phyloP scores from a whole-genome alignment of 257 asterid genomes.

The Jasminum sambac region DNA sequence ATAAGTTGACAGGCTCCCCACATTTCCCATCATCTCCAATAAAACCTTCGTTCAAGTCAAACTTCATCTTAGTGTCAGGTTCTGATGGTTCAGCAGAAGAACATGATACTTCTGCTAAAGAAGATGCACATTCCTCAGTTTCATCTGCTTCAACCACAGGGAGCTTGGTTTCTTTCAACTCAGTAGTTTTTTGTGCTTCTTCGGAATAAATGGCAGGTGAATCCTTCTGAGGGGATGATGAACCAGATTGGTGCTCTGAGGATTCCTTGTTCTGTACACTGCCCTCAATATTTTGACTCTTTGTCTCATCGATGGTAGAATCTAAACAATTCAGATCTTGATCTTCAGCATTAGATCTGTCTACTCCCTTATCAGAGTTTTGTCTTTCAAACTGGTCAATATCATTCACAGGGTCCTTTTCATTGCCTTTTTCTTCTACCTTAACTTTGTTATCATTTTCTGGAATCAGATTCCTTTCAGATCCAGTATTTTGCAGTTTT shows the following conservation, averaged over 20 bases:
- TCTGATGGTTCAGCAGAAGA: slow-evolving; percentile 25
- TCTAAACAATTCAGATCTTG: slow-evolving; percentile 21
- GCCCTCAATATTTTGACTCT: slow-evolving; percentile 26
- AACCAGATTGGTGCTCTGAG: slow-evolving; percentile 4
- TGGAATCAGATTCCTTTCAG: slow-evolving; percentile 8
- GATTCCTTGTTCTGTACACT: slow-evolving; percentile 32
- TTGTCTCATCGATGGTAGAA: slow-evolving; percentile 27
- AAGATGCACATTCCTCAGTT: slow-evolving; percentile 6
- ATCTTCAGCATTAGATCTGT: slow-evolving; percentile 27
- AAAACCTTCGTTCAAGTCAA: slow-evolving; percentile 55
- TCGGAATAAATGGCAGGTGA: background rate
- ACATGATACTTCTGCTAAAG: slow-evolving; percentile 21
- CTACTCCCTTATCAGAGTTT: slow-evolving; percentile 1
- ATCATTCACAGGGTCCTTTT: slow-evolving; percentile 14
- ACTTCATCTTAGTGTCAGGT: slow-evolving; percentile 33
- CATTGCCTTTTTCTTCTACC: slow-evolving; percentile 20
- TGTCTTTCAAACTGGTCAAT: slow-evolving; percentile 15
- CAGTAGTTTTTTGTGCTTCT: slow-evolving; percentile 32
- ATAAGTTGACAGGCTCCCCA: slow-evolving; percentile 30
- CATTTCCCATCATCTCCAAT: slow-evolving; percentile 38
- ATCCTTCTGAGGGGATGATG: slow-evolving; percentile 29
- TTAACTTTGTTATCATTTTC: slow-evolving; percentile 22
- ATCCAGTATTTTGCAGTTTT: slow-evolving; percentile 22
- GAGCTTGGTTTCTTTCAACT: slow-evolving; percentile 23
- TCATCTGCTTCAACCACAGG: slow-evolving; percentile 27